phyloP scores from a whole-genome alignment of 2,329 filamentous ascomycete genomes.

The Fusarium sp. region DNA sequence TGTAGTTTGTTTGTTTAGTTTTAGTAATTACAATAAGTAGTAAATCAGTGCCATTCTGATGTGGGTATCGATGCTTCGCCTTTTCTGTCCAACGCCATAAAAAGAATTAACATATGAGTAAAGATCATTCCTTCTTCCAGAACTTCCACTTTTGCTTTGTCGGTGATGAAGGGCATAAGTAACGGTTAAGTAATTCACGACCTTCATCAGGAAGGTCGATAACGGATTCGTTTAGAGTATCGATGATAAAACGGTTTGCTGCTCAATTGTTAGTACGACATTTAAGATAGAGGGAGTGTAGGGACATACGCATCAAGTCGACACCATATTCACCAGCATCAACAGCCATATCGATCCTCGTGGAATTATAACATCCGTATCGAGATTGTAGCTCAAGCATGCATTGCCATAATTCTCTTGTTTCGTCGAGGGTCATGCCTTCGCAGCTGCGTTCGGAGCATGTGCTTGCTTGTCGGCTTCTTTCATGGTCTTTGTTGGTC shows the following conservation, averaged over 20 bases:
- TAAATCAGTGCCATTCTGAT: constrained; percentile 36
- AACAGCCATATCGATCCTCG: constrained; percentile 61
- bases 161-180: constrained; percentile 37
- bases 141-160: constrained; percentile 46
- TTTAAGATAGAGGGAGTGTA: too few species aligned
- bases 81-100: constrained; percentile 12
- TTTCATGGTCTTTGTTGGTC: constrained; percentile 27
- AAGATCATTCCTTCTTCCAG: constrained; percentile 46
- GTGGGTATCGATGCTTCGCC: constrained; percentile 30
- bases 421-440: constrained; percentile 54
- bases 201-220: constrained; percentile 54
- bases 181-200: constrained; percentile 52
- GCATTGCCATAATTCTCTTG: constrained; percentile 59
- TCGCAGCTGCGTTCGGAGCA: constrained; percentile 50
- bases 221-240: constrained; percentile 55
- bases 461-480: constrained; percentile 45
- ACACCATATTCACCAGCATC: constrained; percentile 55
- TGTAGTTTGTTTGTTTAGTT: background rate
- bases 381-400: constrained; percentile 62
- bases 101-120: background rate
- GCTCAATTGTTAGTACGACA: too few species aligned
- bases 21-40: constrained; percentile 5
- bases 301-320: constrained; percentile 59
- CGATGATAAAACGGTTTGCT: constrained; percentile 57
- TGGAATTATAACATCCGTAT: constrained; percentile 63